Conservation (phyloP, 2,329 filamentous ascomycete species). For the Talaromyces pinophilus region DNA sequence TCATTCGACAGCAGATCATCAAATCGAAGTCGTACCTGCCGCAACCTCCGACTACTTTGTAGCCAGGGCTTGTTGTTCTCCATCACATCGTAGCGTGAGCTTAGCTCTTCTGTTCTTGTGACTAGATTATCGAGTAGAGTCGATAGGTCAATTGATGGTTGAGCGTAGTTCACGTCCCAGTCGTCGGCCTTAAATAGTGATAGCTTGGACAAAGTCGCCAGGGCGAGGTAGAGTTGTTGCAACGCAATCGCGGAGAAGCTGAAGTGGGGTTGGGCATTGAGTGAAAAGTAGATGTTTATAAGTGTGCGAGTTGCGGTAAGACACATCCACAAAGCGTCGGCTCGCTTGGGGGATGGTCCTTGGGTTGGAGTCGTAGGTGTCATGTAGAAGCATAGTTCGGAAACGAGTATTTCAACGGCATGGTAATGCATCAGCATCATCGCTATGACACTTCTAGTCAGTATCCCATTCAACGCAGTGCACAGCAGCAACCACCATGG, state of each 20-base stretch:
- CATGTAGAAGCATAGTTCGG: constrained; percentile 17
- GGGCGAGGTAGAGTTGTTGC: constrained; percentile 16
- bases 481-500: not conserved
- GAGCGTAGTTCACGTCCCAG: constrained; percentile 18
- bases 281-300: constrained; percentile 14
- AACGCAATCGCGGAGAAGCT: constrained; percentile 14
- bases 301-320: constrained; percentile 16
- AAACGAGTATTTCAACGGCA: constrained; percentile 16
- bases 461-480: not conserved
- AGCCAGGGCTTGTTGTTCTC: constrained; percentile 19
- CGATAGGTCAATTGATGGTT: constrained; percentile 10
- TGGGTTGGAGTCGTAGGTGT: constrained; percentile 7
- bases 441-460: constrained; percentile 2
- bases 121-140: constrained; percentile 14
- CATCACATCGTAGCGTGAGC: constrained; percentile 13
- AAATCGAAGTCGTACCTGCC: constrained; percentile 16
- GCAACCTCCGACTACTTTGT: constrained; percentile 14
- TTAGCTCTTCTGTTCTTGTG: constrained; percentile 12
- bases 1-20: constrained; percentile 18
- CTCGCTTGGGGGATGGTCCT: not conserved
- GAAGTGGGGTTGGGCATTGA: not conserved
- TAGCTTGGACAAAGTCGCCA: constrained; percentile 12
- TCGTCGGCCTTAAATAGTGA: constrained; percentile 16
- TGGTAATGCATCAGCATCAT: constrained; percentile 17
- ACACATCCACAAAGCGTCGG: constrained; percentile 17